Evolutionary conservation across 2,329 filamentous ascomycete species (phyloP).

Genomic region (Alternaria sp.): DNA sequence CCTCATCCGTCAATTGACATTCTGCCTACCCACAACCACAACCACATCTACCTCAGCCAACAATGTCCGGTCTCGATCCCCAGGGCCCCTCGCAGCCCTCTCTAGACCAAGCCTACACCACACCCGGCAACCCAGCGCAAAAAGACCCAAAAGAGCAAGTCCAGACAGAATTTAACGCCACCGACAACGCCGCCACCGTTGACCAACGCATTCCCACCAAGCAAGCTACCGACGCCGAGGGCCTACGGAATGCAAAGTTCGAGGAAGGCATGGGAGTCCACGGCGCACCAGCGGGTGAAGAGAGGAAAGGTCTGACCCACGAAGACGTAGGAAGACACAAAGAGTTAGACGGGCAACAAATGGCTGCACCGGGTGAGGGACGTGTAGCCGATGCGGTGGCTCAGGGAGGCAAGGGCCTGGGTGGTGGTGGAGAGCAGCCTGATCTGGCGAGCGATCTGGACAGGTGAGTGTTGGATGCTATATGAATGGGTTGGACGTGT

Average conservation of each 20-base stretch:
- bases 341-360: slow-evolving; percentile 57
- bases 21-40: not conserved
- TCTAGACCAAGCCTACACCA: slow-evolving; percentile 53
- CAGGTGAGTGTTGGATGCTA: slow-evolving; percentile 30
- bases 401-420: slow-evolving; percentile 31
- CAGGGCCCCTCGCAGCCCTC: slow-evolving; percentile 53
- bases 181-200: slow-evolving; percentile 31
- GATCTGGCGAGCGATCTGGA: slow-evolving; percentile 56
- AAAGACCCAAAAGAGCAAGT: slow-evolving; percentile 50
- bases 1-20: not conserved
- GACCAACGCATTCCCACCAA: slow-evolving; percentile 49
- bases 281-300: slow-evolving; percentile 54
- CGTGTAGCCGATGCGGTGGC: slow-evolving; percentile 52
- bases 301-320: slow-evolving; percentile 47
- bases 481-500: not conserved
- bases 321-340: slow-evolving; percentile 52
- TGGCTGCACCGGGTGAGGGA: slow-evolving; percentile 57
- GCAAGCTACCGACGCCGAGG: slow-evolving; percentile 47
- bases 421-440: slow-evolving; percentile 46
- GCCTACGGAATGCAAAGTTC: slow-evolving; percentile 45
- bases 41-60: slow-evolving; percentile 1
- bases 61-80: slow-evolving; percentile 50
- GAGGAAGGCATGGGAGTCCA: slow-evolving; percentile 46
- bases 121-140: slow-evolving; percentile 53
- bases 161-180: slow-evolving; percentile 43